Percentiles rank a stretch among this genome's conserved stretches.
These are phyloP conservation scores for Paracoccidioides brasiliensis DNA, from an alignment of 2,329 filamentous ascomycete species.

Conservation along the genomic window DNA sequence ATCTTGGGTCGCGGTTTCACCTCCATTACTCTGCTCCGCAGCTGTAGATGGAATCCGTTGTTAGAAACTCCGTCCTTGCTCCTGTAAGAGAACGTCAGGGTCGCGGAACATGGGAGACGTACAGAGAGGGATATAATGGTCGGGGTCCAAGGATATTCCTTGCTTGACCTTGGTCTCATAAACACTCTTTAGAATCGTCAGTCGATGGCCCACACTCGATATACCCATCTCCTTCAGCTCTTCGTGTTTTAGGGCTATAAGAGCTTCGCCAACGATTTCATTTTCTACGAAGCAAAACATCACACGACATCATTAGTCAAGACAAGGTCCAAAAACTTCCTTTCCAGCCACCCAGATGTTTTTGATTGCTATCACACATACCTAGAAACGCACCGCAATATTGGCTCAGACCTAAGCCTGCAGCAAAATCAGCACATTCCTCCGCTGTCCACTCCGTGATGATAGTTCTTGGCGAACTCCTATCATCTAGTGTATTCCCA, in stretches of 20 bases:
- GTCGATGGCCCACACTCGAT: constrained; percentile 77
- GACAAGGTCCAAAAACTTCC: constrained; percentile 9
- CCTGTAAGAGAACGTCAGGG: neutral
- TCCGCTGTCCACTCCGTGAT: constrained; percentile 57
- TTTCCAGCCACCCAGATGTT: no score
- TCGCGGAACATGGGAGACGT: constrained; percentile 30
- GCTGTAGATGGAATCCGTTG: constrained; percentile 40
- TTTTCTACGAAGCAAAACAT: constrained; percentile 50
- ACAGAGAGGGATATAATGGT: constrained; percentile 91
- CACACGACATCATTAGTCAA: neutral
- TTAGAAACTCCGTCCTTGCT: constrained; percentile 2
- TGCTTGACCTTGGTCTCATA: constrained; percentile 95
- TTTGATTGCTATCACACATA: constrained; percentile 37
- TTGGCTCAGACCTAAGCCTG: constrained; percentile 63
- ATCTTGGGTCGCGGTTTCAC: constrained; percentile 77
- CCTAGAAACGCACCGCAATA: constrained; percentile 75
- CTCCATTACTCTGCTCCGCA: constrained; percentile 74
- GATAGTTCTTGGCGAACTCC: constrained; percentile 41
- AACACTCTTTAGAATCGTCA: constrained; percentile 89
- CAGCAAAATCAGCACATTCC: constrained; percentile 81
- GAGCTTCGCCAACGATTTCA: constrained; percentile 80
- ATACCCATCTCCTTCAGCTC: constrained; percentile 95
- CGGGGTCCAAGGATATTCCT: constrained; percentile 77
- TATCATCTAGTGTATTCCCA: constrained; percentile 38
- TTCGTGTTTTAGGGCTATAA: constrained; percentile 78